Evolutionary conservation across 2,329 filamentous ascomycete genomes (phyloP).

Genomic region (Aureobasidium melanogenum): DNA sequence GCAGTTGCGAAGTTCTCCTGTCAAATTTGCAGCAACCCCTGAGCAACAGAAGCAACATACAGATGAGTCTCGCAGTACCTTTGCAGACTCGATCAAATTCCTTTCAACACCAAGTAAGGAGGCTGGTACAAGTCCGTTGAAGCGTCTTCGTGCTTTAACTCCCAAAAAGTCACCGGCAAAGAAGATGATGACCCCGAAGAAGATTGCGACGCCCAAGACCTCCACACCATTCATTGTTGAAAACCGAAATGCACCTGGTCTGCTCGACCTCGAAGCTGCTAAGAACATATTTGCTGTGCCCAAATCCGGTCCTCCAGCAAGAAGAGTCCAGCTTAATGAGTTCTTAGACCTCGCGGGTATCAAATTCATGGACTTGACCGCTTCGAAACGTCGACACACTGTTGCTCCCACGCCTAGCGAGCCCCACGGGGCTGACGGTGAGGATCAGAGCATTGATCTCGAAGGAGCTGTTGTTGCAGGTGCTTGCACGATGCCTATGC

Average conservation of each 20-base stretch:
- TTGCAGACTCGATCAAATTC: slow-evolving; percentile 35
- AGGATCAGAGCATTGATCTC: slow-evolving; percentile 35
- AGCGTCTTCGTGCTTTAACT: slow-evolving; percentile 23
- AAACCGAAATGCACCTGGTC: slow-evolving; percentile 17
- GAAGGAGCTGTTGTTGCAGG: slow-evolving; percentile 80
- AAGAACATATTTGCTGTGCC: slow-evolving; percentile 19
- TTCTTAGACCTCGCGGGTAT: slow-evolving; percentile 95
- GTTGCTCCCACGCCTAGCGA: slow-evolving; percentile 45
- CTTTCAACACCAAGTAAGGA: slow-evolving; percentile 42
- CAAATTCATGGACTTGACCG: slow-evolving; percentile 93
- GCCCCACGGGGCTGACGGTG: slow-evolving; percentile 10
- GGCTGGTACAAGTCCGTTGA: slow-evolving; percentile 33
- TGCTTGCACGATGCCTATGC: slow-evolving; percentile 83
- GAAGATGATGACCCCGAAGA: slow-evolving; percentile 32
- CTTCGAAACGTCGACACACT: slow-evolving; percentile 80
- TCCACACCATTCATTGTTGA: slow-evolving; percentile 13
- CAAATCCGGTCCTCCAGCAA: slow-evolving; percentile 14
- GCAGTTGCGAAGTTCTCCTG: slow-evolving; percentile 15
- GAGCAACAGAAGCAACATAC: slow-evolving; percentile 19
- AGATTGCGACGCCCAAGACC: slow-evolving; percentile 29
- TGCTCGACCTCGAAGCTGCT: slow-evolving; percentile 15
- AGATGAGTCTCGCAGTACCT: neutral
- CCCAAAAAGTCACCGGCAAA: slow-evolving; percentile 28
- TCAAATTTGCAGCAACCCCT: slow-evolving; percentile 3
- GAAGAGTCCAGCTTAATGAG: slow-evolving; percentile 61